phyloP scores from a whole-genome alignment of 2,329 filamentous ascomycete genomes.

The Conoideocrella luteorostrata region DNA sequence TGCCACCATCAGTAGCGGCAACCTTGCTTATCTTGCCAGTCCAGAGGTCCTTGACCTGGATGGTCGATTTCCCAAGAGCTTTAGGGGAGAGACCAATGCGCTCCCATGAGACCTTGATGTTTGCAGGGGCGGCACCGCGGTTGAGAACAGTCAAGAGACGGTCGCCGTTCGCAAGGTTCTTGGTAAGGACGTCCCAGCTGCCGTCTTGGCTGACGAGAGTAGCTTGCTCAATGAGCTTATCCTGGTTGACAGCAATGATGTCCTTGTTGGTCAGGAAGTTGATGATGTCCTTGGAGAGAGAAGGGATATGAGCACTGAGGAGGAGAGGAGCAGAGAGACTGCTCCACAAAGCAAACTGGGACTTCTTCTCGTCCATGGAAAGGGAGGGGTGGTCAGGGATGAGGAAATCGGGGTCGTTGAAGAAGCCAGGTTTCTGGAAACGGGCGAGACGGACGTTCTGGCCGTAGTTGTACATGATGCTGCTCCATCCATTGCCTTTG shows the following conservation, averaged over 20 bases:
- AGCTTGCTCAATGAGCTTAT: conserved; percentile 35
- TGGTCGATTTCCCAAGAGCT: conserved; percentile 16
- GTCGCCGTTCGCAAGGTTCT: conserved; percentile 39
- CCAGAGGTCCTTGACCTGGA: conserved; percentile 36
- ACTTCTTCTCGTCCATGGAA: conserved; percentile 26
- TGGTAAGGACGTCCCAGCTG: conserved; percentile 38
- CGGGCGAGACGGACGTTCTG: conserved; percentile 35
- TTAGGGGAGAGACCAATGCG: conserved; percentile 28
- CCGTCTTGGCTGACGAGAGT: conserved; percentile 39
- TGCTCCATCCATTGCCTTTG: conserved; percentile 37
- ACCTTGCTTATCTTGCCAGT: conserved; percentile 24
- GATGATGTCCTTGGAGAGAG: conserved; percentile 25
- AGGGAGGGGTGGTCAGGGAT: conserved; percentile 28
- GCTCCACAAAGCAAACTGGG: conserved; percentile 30
- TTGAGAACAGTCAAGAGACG: conserved; percentile 42
- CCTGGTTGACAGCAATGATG: conserved; percentile 37
- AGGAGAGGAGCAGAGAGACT: conserved; percentile 29
- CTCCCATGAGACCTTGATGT: conserved; percentile 25
- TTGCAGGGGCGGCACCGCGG: conserved; percentile 23
- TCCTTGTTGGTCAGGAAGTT: conserved; percentile 32
- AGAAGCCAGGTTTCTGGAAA: conserved; percentile 30
- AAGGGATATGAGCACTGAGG: conserved; percentile 32
- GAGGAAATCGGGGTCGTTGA: conserved; percentile 33
- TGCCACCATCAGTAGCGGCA: conserved; percentile 13
- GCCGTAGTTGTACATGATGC: conserved; percentile 41